phyloP scores from a whole-genome alignment of 2,329 filamentous ascomycete genomes.

The Neurospora sp. region DNA sequence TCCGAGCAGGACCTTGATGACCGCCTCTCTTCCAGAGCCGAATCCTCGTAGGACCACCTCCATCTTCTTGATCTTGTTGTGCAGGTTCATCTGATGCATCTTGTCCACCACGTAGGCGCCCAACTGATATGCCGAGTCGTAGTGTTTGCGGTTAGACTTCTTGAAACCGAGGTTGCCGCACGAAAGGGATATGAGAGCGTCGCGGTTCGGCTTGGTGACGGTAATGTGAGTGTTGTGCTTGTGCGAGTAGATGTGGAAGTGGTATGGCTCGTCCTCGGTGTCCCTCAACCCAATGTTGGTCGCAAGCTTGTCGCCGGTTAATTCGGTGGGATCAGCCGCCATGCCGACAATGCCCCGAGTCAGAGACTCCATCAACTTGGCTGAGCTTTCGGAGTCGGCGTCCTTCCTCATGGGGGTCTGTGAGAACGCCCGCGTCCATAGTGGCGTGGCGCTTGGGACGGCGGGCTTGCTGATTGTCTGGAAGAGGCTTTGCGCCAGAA shows the following conservation, averaged over 20 bases:
- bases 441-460: slow-evolving; percentile 7
- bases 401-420: slow-evolving; percentile 9
- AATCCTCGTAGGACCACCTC: slow-evolving; percentile 81
- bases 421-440: slow-evolving; percentile 18
- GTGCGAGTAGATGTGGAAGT: slow-evolving; percentile 76
- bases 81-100: slow-evolving; percentile 72
- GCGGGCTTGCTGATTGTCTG: slow-evolving; percentile 10
- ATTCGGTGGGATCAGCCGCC: background rate
- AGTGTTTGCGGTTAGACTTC: slow-evolving; percentile 69
- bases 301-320: slow-evolving; percentile 7
- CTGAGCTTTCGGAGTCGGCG: background rate
- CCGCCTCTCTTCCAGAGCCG: slow-evolving; percentile 77
- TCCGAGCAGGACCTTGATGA: slow-evolving; percentile 80
- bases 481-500: slow-evolving; percentile 15
- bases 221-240: slow-evolving; percentile 97
- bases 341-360: slow-evolving; percentile 6
- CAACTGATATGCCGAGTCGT: slow-evolving; percentile 88
- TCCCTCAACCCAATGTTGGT: slow-evolving; percentile 17
- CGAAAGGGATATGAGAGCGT: slow-evolving; percentile 69
- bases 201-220: slow-evolving; percentile 69
- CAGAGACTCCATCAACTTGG: slow-evolving; percentile 5
- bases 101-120: slow-evolving; percentile 72
- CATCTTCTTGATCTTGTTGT: slow-evolving; percentile 63
- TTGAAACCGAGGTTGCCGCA: slow-evolving; percentile 86
- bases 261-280: slow-evolving; percentile 52